phyloP scores from a whole-genome alignment of 345 rosid species.

The Reutealis trisperma region DNA sequence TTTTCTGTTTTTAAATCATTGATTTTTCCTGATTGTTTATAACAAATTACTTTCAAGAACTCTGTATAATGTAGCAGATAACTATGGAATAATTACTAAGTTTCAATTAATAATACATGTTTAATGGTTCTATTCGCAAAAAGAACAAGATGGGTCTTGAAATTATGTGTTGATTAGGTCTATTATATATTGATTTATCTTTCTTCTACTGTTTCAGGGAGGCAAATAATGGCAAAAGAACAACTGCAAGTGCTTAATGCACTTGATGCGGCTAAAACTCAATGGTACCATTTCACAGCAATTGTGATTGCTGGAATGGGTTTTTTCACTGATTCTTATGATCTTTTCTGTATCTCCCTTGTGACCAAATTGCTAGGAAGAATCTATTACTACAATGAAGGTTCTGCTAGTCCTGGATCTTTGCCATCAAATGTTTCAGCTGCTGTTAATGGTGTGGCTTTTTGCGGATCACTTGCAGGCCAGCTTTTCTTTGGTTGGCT shows the following conservation, averaged over 20 bases:
- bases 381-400: conserved; percentile 54
- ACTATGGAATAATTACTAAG: no score
- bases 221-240: conserved; percentile 42
- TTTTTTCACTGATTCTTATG: conserved; percentile 81
- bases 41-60: no score
- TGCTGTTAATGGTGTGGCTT: conserved; percentile 75
- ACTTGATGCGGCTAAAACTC: conserved; percentile 63
- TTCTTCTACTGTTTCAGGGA: conserved; percentile 9
- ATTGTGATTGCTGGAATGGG: conserved; percentile 82
- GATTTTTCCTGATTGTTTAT: no score
- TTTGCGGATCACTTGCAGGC: conserved; percentile 68
- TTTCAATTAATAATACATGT: no score
- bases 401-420: conserved; percentile 50
- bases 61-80: no score
- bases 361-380: conserved; percentile 76
- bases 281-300: conserved; percentile 61
- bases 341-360: conserved; percentile 73
- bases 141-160: no score
- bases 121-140: no score
- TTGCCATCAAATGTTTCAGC: conserved; percentile 59
- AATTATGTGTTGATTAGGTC: no score
- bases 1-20: no score
- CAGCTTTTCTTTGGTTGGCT: conserved; percentile 88
- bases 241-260: conserved; percentile 50
- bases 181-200: background rate